Evolutionary conservation across 2,329 filamentous ascomycete genomes (phyloP).

Genomic region (Colletotrichum sp.): DNA sequence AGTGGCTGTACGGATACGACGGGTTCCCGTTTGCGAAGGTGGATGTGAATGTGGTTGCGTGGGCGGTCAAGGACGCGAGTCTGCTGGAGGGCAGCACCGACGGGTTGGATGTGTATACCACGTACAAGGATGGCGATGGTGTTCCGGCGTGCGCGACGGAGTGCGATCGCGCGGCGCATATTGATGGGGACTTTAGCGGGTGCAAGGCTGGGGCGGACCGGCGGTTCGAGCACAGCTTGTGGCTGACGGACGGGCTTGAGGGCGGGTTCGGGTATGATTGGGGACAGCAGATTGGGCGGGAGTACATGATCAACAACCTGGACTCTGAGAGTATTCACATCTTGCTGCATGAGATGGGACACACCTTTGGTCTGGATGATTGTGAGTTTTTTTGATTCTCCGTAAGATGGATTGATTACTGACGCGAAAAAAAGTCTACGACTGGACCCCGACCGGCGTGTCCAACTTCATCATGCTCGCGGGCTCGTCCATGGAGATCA

Average conservation of each 20-base stretch:
- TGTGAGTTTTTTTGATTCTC: neutral
- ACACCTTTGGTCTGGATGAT: slow-evolving; percentile 47
- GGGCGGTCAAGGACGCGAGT: slow-evolving; percentile 40
- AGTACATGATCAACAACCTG: slow-evolving; percentile 45
- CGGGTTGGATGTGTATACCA: slow-evolving; percentile 42
- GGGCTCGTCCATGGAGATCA: slow-evolving; percentile 43
- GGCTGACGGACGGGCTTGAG: slow-evolving; percentile 48
- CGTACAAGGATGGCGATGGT: slow-evolving; percentile 39
- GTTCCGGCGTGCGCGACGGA: slow-evolving; percentile 42
- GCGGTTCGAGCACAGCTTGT: slow-evolving; percentile 50
- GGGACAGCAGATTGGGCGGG: slow-evolving; percentile 46
- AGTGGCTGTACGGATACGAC: slow-evolving; percentile 46
- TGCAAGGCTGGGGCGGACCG: slow-evolving; percentile 39
- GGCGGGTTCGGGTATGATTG: slow-evolving; percentile 51
- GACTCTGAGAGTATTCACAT: slow-evolving; percentile 45
- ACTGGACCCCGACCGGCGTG: slow-evolving; percentile 47
- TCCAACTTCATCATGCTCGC: slow-evolving; percentile 50
- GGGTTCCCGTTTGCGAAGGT: slow-evolving; percentile 45
- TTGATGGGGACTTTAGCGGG: slow-evolving; percentile 40
- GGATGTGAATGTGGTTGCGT: slow-evolving; percentile 45
- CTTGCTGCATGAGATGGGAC: slow-evolving; percentile 49
- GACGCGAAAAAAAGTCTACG: neutral
- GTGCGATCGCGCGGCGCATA: slow-evolving; percentile 49
- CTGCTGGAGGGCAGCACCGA: slow-evolving; percentile 40
- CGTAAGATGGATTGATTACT: neutral